Evolutionary conservation across 306 rosid genomes (phyloP).

Genomic region (Canavalia gladiata): DNA sequence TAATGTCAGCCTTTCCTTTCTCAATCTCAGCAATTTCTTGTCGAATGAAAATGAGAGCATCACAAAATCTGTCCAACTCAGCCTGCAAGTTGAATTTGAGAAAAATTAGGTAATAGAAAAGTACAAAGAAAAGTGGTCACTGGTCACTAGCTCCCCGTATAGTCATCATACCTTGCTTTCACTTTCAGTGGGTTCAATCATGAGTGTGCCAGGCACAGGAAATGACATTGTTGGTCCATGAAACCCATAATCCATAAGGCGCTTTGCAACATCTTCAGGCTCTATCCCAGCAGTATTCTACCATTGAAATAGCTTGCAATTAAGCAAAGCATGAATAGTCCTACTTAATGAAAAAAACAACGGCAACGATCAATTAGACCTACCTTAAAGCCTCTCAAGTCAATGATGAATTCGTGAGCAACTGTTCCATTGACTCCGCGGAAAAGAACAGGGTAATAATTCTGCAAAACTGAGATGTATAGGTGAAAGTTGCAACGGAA

Average conservation of each 20-base stretch:
- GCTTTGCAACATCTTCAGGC: slow-evolving; percentile 96
- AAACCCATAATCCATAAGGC: slow-evolving; percentile 97
- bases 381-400: slow-evolving; percentile 98
- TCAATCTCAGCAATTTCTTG: slow-evolving; percentile 88
- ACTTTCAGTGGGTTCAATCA: slow-evolving; percentile 99
- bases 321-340: slow-evolving; percentile 34
- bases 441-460: slow-evolving; percentile 85
- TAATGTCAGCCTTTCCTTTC: slow-evolving; percentile 85
- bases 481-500: slow-evolving; percentile 20
- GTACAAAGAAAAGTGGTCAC: background rate
- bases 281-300: slow-evolving; percentile 93
- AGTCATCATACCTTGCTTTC: slow-evolving; percentile 85
- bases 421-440: slow-evolving; percentile 96
- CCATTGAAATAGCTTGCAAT: slow-evolving; percentile 41
- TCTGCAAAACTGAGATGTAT: slow-evolving; percentile 57
- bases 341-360: slow-evolving; percentile 6
- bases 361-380: slow-evolving; percentile 19
- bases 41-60: slow-evolving; percentile 89
- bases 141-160: background rate
- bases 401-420: slow-evolving; percentile 96
- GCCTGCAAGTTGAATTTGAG: slow-evolving; percentile 68
- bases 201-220: slow-evolving; percentile 99
- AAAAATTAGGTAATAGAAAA: slow-evolving; percentile 22
- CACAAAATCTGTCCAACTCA: slow-evolving; percentile 93
- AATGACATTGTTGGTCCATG: slow-evolving; percentile 99